phyloP scores from a whole-genome alignment of 305 asterid genomes.

The Fraxinus velutina region DNA sequence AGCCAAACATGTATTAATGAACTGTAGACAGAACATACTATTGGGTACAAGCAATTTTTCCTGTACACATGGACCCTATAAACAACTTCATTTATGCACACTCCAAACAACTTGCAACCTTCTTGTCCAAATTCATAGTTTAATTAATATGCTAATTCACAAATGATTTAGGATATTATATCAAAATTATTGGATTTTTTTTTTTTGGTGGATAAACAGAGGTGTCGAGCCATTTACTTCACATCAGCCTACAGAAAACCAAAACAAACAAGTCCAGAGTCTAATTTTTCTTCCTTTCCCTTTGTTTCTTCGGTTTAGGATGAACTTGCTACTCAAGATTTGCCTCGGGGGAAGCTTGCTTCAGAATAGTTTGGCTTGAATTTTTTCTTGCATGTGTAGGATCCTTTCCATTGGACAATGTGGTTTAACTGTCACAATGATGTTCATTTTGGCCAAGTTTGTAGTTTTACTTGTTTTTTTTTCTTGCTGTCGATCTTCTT shows the following conservation, averaged over 20 bases:
- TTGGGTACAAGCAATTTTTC: neutral
- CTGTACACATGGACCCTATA: neutral
- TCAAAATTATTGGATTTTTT: neutral
- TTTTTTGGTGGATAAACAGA: neutral
- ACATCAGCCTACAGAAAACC: neutral
- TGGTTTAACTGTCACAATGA: constrained; percentile 31
- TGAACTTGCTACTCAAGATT: constrained; percentile 8
- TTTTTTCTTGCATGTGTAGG: constrained; percentile 29
- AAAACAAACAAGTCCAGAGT: neutral
- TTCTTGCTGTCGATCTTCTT: constrained; percentile 35
- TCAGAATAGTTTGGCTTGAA: constrained; percentile 3
- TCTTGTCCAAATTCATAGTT: neutral
- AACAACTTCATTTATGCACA: neutral
- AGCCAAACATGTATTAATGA: neutral
- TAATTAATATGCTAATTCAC: neutral
- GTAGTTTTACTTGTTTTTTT: constrained; percentile 28
- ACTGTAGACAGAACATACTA: neutral
- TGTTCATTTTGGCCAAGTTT: constrained; percentile 28
- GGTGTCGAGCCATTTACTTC: neutral
- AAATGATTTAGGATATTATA: constrained; percentile 4
- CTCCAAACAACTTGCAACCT: neutral
- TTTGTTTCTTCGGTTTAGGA: neutral
- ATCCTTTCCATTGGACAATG: constrained; percentile 31
- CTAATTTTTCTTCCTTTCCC: neutral
- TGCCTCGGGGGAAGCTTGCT: constrained; percentile 21